These are phyloP conservation scores for Fraxinus quadrangulata DNA, from an alignment of 257 asterid species.

Conservation along the genomic window DNA sequence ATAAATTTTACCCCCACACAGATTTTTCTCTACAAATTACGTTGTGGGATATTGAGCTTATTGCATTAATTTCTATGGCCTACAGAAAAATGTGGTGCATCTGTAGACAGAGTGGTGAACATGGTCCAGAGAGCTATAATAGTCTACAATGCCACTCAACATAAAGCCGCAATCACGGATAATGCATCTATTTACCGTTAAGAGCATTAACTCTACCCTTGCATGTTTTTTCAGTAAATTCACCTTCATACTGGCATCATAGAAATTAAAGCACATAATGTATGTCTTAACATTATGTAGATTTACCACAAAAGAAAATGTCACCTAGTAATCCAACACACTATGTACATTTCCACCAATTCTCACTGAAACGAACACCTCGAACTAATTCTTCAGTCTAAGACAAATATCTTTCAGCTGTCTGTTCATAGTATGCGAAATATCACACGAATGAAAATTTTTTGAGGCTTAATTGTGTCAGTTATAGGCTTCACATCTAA, in stretches of 20 bases:
- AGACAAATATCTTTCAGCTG: constrained; percentile 3
- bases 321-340: background rate
- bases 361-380: background rate
- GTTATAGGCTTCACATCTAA: background rate
- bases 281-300: background rate
- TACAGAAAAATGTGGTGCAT: background rate
- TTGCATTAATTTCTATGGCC: background rate
- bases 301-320: background rate
- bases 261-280: background rate
- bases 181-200: background rate
- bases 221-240: background rate
- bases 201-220: background rate
- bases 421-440: background rate
- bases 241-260: background rate
- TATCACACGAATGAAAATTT: background rate
- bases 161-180: background rate
- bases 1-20: background rate
- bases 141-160: background rate
- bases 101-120: background rate
- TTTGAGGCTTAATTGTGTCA: background rate
- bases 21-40: background rate
- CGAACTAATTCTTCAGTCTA: background rate
- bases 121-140: background rate
- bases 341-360: background rate
- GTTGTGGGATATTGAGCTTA: background rate